These are phyloP conservation scores for Ophiostoma novo-ulmi DNA, from an alignment of 2,329 filamentous ascomycete species.

Conservation along the genomic window DNA sequence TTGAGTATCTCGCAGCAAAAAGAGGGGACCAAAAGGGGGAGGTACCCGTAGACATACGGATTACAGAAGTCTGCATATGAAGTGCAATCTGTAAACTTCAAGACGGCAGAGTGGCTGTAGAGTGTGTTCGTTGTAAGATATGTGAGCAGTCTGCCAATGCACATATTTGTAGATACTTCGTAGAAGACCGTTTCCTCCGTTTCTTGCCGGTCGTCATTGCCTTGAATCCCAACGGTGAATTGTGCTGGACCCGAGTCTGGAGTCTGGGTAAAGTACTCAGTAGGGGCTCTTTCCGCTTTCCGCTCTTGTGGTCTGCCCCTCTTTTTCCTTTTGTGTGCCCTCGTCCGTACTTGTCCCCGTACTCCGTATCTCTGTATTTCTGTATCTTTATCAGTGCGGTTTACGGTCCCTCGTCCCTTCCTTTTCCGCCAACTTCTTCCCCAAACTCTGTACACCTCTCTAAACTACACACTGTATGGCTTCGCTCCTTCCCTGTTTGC, in stretches of 20 bases:
- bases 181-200: neutral
- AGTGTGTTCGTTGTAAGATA: neutral
- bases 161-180: neutral
- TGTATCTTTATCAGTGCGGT: neutral
- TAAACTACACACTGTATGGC: neutral
- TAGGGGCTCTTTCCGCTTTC: slow-evolving; percentile 4
- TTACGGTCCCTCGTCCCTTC: slow-evolving; percentile 8
- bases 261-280: neutral
- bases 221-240: neutral
- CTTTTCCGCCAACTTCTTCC: neutral
- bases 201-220: neutral
- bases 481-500: slow-evolving; percentile 22
- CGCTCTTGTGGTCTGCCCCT: slow-evolving; percentile 9
- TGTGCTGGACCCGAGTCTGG: neutral
- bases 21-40: slow-evolving; percentile 15
- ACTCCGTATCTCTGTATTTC: neutral
- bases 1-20: slow-evolving; percentile 16
- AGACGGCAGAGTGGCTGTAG: neutral
- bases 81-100: neutral
- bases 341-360: neutral
- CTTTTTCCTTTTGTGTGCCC: slow-evolving; percentile 15
- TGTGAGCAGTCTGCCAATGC: neutral
- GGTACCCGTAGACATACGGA: neutral
- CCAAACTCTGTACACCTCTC: neutral
- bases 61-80: neutral